Conservation (phyloP, 345 rosid genomes). For the Reutealis trisperma region DNA sequence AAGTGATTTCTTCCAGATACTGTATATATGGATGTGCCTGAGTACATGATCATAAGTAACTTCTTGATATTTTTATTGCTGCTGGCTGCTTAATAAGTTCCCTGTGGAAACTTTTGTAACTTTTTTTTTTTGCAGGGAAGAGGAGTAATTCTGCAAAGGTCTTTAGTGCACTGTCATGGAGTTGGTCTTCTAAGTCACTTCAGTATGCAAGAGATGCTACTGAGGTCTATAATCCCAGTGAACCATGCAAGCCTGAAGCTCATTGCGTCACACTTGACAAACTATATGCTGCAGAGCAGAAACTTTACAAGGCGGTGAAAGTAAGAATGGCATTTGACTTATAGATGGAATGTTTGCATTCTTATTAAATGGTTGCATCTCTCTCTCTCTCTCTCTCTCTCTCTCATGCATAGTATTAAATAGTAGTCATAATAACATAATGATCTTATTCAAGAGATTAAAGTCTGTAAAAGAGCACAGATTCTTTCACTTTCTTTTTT, state of each 20-base stretch:
- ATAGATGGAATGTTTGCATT: neutral
- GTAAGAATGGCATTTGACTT: constrained; percentile 40
- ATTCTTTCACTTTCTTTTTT: neutral
- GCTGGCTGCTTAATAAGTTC: neutral
- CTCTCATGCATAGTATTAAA: neutral
- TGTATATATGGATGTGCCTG: neutral
- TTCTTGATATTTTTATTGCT: neutral
- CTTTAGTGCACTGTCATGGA: constrained; percentile 87
- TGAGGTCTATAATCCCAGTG: constrained; percentile 38
- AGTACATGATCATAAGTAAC: neutral
- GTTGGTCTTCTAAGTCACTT: constrained; percentile 83
- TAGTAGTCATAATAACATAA: neutral
- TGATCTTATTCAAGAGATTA: neutral
- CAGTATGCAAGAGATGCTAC: constrained; percentile 49
- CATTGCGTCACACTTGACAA: constrained; percentile 76
- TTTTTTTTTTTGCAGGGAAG: constrained; percentile 53
- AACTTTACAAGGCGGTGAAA: constrained; percentile 77
- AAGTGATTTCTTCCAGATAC: neutral
- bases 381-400: neutral
- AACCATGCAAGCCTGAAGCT: constrained; percentile 87
- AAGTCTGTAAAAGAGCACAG: neutral
- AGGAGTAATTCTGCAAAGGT: constrained; percentile 83
- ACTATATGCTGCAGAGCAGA: constrained; percentile 72
- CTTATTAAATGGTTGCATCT: neutral
- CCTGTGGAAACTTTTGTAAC: constrained; percentile 15